Evolutionary conservation across 257 asterid species (phyloP).

Genomic region (Salvia rosmarinus): DNA sequence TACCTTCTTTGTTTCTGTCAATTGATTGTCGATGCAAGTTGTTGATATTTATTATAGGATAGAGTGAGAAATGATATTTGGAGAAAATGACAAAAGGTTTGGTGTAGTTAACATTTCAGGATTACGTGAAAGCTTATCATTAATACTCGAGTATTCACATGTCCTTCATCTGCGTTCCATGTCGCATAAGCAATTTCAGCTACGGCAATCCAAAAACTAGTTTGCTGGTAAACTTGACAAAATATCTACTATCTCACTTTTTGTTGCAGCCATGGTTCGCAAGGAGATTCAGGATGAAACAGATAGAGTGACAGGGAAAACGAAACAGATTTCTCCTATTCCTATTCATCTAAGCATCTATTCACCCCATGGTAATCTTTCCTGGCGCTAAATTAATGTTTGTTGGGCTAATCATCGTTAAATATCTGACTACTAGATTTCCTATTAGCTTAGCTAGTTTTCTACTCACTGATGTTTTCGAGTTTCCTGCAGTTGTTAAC

Average conservation of each 20-base stretch:
- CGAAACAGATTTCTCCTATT: conserved; percentile 84
- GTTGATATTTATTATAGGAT: neutral
- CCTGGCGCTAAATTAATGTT: conserved; percentile 18
- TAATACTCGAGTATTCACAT: neutral
- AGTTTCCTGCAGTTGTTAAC: conserved; percentile 76
- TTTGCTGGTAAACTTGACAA: conserved; percentile 7
- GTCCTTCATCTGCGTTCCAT: neutral
- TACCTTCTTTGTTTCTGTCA: conserved; percentile 24
- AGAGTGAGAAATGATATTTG: conserved; percentile 27
- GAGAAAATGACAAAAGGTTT: neutral
- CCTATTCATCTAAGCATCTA: conserved; percentile 94
- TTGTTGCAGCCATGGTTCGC: conserved; percentile 70
- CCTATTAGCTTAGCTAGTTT: conserved; percentile 8
- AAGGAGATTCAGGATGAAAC: conserved; percentile 92
- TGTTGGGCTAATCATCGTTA: conserved; percentile 13
- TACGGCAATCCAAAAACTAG: conserved; percentile 5
- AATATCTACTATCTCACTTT: conserved; percentile 25
- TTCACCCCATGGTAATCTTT: conserved; percentile 73
- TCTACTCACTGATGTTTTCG: conserved; percentile 11
- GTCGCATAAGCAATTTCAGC: conserved; percentile 7
- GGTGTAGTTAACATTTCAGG: conserved; percentile 1
- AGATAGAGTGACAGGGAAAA: conserved; percentile 82
- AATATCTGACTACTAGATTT: neutral
- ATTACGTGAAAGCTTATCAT: conserved; percentile 4
- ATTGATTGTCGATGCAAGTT: conserved; percentile 1